These are phyloP conservation scores for Austroboletus rostrupii DNA, from an alignment of 1,284 basidiomycete genomes.

Conservation along the genomic window DNA sequence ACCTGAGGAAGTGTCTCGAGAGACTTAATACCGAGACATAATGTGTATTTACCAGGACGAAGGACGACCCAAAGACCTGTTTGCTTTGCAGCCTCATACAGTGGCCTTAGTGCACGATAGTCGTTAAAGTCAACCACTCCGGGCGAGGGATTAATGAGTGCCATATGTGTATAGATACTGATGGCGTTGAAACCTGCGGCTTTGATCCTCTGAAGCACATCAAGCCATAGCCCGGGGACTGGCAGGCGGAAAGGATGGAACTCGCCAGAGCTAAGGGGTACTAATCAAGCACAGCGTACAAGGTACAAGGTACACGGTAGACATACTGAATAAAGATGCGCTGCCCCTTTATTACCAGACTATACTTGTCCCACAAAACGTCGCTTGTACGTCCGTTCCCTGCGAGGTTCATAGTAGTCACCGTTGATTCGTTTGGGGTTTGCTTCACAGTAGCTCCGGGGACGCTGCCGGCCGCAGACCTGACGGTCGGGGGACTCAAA, in stretches of 20 bases:
- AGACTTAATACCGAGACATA: not conserved
- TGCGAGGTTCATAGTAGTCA: constrained; percentile 8
- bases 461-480: not conserved
- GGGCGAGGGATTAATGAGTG: constrained; percentile 68
- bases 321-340: constrained; percentile 32
- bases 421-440: not conserved
- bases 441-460: not conserved
- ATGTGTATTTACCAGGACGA: constrained; percentile 46
- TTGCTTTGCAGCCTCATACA: constrained; percentile 60
- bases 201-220: constrained; percentile 78
- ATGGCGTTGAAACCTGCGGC: constrained; percentile 78
- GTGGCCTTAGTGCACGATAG: constrained; percentile 65
- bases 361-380: constrained; percentile 31
- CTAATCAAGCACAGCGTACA: constrained; percentile 3
- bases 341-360: constrained; percentile 30
- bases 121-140: constrained; percentile 69
- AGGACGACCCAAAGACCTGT: constrained; percentile 64
- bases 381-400: constrained; percentile 33
- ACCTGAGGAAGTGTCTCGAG: constrained; percentile 28
- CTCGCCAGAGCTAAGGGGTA: constrained; percentile 53
- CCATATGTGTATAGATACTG: constrained; percentile 75
- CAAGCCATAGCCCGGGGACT: constrained; percentile 75
- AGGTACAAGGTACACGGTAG: not conserved
- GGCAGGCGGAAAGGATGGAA: constrained; percentile 83
- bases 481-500: constrained; percentile 1